Percentiles rank a stretch among this genome's conserved stretches.
Evolutionary conservation across 768 basidiomycete species (phyloP).

Genomic region (Harrya chromipes): DNA sequence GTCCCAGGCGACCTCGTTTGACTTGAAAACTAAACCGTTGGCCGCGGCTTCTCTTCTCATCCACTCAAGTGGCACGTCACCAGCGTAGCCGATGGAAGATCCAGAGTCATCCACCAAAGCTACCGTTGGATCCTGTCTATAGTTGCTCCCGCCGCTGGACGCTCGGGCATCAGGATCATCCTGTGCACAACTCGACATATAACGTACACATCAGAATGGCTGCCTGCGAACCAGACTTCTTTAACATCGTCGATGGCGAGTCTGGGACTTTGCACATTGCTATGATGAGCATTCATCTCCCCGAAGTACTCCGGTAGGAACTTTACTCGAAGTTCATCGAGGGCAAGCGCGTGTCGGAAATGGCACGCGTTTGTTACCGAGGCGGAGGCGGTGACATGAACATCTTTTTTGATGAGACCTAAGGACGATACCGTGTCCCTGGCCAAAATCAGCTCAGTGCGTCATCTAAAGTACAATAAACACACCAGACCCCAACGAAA

Average conservation of each 20-base stretch:
- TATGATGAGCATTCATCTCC: constrained; percentile 4
- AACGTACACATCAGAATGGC: constrained; percentile 10
- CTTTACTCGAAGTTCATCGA: constrained; percentile 14
- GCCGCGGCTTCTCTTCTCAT: constrained; percentile 8
- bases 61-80: constrained; percentile 7
- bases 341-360: constrained; percentile 14
- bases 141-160: constrained; percentile 1
- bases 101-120: background rate
- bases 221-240: constrained; percentile 14
- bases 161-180: background rate
- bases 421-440: constrained; percentile 17
- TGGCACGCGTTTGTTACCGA: constrained; percentile 8
- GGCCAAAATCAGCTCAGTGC: background rate
- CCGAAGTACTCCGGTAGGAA: constrained; percentile 13
- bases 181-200: background rate
- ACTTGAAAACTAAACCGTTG: constrained; percentile 1
- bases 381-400: constrained; percentile 4
- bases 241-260: background rate
- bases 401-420: constrained; percentile 1
- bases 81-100: background rate
- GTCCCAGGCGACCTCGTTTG: background rate
- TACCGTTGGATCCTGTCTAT: too few species aligned
- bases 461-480: background rate
- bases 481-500: constrained; percentile 35
- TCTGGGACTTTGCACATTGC: background rate